Evolutionary conservation across 2,329 filamentous ascomycete genomes (phyloP).

Genomic region (Pseudogymnoascus sp.): DNA sequence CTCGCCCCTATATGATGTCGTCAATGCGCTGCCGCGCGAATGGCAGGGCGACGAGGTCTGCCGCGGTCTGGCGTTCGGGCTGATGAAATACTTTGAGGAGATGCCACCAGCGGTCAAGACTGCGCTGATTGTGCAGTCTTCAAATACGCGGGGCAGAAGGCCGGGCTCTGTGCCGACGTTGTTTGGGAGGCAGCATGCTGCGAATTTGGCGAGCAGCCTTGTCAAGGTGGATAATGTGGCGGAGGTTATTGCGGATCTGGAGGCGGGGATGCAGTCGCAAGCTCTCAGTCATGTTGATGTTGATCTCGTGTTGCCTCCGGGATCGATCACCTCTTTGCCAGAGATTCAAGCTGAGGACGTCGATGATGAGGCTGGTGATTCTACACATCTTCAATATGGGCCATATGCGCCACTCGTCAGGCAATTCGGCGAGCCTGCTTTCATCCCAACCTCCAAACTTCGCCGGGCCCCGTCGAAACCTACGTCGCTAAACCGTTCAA

Average conservation of each 20-base stretch:
- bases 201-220: constrained; percentile 80
- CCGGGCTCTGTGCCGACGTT: constrained; percentile 55
- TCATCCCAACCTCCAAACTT: constrained; percentile 76
- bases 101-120: constrained; percentile 69
- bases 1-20: constrained; percentile 82
- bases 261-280: constrained; percentile 70
- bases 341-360: constrained; percentile 53
- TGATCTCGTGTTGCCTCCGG: constrained; percentile 76
- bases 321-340: constrained; percentile 57
- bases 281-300: constrained; percentile 78
- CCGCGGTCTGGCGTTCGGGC: constrained; percentile 80
- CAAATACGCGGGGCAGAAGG: constrained; percentile 38
- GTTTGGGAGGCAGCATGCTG: constrained; percentile 88
- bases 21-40: constrained; percentile 82
- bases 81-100: constrained; percentile 91
- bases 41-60: constrained; percentile 93
- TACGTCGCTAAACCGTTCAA: constrained; percentile 68
- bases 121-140: constrained; percentile 50
- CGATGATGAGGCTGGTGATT: constrained; percentile 58
- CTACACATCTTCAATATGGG: constrained; percentile 62
- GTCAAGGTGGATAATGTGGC: constrained; percentile 67
- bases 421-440: constrained; percentile 74
- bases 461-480: constrained; percentile 82
- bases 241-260: constrained; percentile 65
- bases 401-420: constrained; percentile 69